A percentile compares a stretch with the other conserved stretches of the same genome.
These are phyloP conservation scores for Hortaea werneckii DNA, from an alignment of 2,329 filamentous ascomycete species.

Conservation along the genomic window DNA sequence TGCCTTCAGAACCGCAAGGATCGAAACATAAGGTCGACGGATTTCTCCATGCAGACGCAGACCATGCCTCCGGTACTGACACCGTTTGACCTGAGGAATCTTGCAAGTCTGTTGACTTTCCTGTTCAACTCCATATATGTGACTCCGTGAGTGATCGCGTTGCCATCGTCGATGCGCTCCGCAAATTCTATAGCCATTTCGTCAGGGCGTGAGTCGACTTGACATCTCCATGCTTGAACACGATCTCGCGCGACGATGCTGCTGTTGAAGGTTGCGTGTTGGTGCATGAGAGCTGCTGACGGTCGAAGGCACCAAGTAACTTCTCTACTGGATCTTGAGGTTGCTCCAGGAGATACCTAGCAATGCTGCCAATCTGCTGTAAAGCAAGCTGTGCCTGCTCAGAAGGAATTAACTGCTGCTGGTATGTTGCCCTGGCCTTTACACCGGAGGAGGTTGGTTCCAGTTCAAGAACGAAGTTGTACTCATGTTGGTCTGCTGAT, in stretches of 20 bases:
- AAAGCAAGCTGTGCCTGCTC: slow-evolving; percentile 48
- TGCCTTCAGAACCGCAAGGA: slow-evolving; percentile 63
- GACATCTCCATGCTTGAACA: slow-evolving; percentile 36
- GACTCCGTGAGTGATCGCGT: slow-evolving; percentile 33
- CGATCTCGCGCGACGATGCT: slow-evolving; percentile 3
- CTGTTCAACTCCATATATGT: slow-evolving; percentile 57
- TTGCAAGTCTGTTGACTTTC: slow-evolving; percentile 54
- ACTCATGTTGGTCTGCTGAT: slow-evolving; percentile 64
- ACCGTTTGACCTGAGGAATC: slow-evolving; percentile 40
- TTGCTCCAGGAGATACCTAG: slow-evolving; percentile 32
- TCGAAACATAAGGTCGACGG: slow-evolving; percentile 58
- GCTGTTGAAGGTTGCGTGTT: slow-evolving; percentile 27
- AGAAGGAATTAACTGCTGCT: slow-evolving; percentile 43
- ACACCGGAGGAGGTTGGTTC: slow-evolving; percentile 49
- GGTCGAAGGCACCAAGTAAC: slow-evolving; percentile 19
- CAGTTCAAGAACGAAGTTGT: slow-evolving; percentile 64
- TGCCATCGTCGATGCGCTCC: slow-evolving; percentile 32
- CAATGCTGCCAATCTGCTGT: slow-evolving; percentile 50
- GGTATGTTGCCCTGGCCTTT: slow-evolving; percentile 45
- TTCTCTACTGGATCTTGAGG: slow-evolving; percentile 25
- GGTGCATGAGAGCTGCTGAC: slow-evolving; percentile 28
- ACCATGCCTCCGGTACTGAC: slow-evolving; percentile 48
- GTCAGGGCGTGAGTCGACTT: slow-evolving; percentile 35
- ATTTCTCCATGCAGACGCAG: slow-evolving; percentile 72
- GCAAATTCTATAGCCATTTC: slow-evolving; percentile 58